Evolutionary conservation across 768 basidiomycete genomes (phyloP).

Genomic region (Ephemerocybe angulata): DNA sequence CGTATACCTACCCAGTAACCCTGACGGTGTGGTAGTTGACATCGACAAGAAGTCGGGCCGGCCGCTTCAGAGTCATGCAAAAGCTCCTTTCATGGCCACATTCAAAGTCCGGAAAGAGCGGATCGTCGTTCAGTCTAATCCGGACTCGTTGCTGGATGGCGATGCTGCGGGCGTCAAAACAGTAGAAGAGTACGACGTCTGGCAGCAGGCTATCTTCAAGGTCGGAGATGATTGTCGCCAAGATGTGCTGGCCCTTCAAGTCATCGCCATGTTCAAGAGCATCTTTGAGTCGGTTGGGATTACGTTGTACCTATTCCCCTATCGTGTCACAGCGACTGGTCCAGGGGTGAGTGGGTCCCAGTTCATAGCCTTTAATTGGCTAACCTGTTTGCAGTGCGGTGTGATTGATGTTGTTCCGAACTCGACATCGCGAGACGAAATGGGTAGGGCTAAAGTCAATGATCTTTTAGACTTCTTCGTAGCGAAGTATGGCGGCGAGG

Average conservation of each 20-base stretch:
- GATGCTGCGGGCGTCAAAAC: conserved; percentile 56
- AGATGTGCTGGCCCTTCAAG: conserved; percentile 93
- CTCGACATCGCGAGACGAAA: conserved; percentile 96
- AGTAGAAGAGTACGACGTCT: conserved; percentile 75
- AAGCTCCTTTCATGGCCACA: conserved; percentile 99
- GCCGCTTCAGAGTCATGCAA: conserved; percentile 95
- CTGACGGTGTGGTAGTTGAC: conserved; percentile 94
- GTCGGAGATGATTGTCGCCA: conserved; percentile 99
- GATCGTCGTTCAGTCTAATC: conserved; percentile 60
- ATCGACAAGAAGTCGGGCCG: conserved; percentile 95
- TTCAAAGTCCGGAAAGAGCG: conserved; percentile 95
- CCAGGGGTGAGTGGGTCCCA: conserved; percentile 69
- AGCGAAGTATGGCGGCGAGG: conserved; percentile 87
- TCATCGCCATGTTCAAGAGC: conserved; percentile 99
- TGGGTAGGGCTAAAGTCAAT: conserved; percentile 98
- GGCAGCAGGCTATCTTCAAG: conserved; percentile 99
- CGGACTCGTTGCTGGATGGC: conserved; percentile 68
- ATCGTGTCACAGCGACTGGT: conserved; percentile 94
- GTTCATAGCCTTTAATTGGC: not conserved
- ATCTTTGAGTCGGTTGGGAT: conserved; percentile 88
- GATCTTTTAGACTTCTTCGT: conserved; percentile 93
- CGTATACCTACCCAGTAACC: conserved; percentile 96
- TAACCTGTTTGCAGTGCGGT: conserved; percentile 61
- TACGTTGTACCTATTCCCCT: conserved; percentile 89
- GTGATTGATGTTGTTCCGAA: conserved; percentile 99